Conservation (phyloP, 1,139 yeast genomes). For the Yamadazyma kanchanaburiensis region DNA sequence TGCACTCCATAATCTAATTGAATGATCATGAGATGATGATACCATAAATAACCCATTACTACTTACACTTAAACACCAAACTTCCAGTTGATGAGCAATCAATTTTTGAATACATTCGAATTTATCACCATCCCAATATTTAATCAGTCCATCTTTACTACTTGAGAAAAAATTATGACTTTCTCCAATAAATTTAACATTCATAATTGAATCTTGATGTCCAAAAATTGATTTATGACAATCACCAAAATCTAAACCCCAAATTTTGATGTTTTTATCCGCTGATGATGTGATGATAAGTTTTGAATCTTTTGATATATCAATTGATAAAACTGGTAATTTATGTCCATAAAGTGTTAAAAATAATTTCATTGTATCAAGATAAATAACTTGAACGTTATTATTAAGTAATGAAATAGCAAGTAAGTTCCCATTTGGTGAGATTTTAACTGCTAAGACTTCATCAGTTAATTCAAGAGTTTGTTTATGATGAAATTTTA, state of each 20-base stretch:
- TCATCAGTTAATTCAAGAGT: constrained; percentile 87
- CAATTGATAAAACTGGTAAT: constrained; percentile 86
- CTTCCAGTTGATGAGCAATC: constrained; percentile 87
- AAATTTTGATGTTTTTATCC: constrained; percentile 91
- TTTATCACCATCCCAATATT: constrained; percentile 98
- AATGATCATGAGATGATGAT: constrained; percentile 92
- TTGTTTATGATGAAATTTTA: constrained; percentile 69
- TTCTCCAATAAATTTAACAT: constrained; percentile 77
- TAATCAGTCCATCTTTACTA: constrained; percentile 83
- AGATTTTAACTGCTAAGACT: constrained; percentile 73
- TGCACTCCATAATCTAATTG: constrained; percentile 87
- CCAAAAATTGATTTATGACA: constrained; percentile 96
- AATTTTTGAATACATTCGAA: constrained; percentile 89
- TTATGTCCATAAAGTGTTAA: constrained; percentile 93
- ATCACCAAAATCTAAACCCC: constrained; percentile 99
- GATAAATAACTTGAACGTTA: constrained; percentile 88
- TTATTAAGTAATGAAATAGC: constrained; percentile 88
- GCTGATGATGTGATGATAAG: constrained; percentile 90
- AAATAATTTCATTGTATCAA: constrained; percentile 82
- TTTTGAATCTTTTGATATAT: constrained; percentile 85
- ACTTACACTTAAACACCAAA: constrained; percentile 85
- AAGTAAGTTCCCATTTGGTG: constrained; percentile 73
- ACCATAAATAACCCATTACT: constrained; percentile 69
- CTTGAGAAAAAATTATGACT: constrained; percentile 87
- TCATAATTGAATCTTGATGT: constrained; percentile 93